Conservation (phyloP, 2,329 filamentous ascomycete species). For the Celoporthe dispersa region DNA sequence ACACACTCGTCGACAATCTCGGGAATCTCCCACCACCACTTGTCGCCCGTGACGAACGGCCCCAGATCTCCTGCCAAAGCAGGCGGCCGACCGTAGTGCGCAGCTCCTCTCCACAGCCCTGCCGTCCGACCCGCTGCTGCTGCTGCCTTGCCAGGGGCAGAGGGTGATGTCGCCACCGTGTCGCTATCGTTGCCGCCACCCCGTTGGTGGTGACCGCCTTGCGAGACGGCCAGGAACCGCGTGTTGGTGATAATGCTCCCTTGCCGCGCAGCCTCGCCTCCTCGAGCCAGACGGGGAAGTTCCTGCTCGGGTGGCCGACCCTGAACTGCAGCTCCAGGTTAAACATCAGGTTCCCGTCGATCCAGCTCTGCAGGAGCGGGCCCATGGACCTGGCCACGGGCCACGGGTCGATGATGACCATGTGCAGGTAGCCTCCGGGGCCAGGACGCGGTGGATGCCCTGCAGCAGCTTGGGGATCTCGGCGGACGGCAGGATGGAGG, state of each 20-base stretch:
- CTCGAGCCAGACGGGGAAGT: conserved; percentile 63
- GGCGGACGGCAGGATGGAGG: conserved; percentile 58
- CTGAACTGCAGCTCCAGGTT: conserved; percentile 63
- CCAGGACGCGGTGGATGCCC: conserved; percentile 60
- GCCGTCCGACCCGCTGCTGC: conserved; percentile 27
- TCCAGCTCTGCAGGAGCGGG: conserved; percentile 61
- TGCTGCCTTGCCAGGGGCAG: conserved; percentile 20
- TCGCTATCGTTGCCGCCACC: conserved; percentile 14
- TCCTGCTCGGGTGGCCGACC: conserved; percentile 61
- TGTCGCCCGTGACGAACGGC: conserved; percentile 51
- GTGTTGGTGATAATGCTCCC: conserved; percentile 52
- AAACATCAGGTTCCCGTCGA: conserved; percentile 63
- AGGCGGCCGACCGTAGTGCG: conserved; percentile 58
- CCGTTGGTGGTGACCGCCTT: not conserved
- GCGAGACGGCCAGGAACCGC: conserved; percentile 52
- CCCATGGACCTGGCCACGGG: conserved; percentile 62
- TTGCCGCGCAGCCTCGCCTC: conserved; percentile 56
- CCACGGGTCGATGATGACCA: conserved; percentile 66
- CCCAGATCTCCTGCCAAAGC: conserved; percentile 67
- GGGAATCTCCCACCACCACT: conserved; percentile 67
- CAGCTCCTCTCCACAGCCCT: conserved; percentile 38
- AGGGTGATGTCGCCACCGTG: conserved; percentile 30
- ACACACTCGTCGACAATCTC: conserved; percentile 60
- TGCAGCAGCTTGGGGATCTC: conserved; percentile 61
- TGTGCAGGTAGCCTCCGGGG: conserved; percentile 58